Evolutionary conservation across 1,284 basidiomycete species (phyloP).

Genomic region (Cystobasidiaceae sp.): DNA sequence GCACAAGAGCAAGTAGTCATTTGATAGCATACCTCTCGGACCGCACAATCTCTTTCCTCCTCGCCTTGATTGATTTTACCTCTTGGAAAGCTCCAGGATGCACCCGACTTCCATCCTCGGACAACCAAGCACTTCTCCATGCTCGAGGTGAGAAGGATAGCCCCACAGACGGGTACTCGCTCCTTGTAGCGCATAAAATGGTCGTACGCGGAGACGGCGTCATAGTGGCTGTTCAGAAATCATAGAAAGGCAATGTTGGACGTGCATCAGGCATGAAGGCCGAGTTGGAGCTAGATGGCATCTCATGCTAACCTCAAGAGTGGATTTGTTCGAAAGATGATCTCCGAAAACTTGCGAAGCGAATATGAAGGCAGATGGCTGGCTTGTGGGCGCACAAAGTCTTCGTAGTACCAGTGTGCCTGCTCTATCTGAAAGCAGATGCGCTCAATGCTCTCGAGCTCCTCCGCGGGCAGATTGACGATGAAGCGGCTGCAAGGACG

Average conservation of each 20-base stretch:
- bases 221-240: slow-evolving; percentile 52
- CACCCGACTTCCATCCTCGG: slow-evolving; percentile 93
- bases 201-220: slow-evolving; percentile 72
- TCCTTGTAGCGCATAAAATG: slow-evolving; percentile 94
- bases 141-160: slow-evolving; percentile 83
- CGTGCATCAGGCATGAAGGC: neutral
- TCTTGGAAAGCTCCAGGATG: slow-evolving; percentile 97
- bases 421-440: slow-evolving; percentile 99
- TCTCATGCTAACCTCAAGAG: slow-evolving; percentile 52
- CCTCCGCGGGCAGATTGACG: slow-evolving; percentile 89
- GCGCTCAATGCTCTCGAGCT: slow-evolving; percentile 82
- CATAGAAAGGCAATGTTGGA: neutral
- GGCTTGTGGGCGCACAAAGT: slow-evolving; percentile 83
- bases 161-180: slow-evolving; percentile 96
- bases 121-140: slow-evolving; percentile 96
- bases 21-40: slow-evolving; percentile 68
- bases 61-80: slow-evolving; percentile 98
- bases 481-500: slow-evolving; percentile 69
- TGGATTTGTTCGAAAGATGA: slow-evolving; percentile 78
- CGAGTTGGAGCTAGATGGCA: neutral
- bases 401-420: slow-evolving; percentile 99
- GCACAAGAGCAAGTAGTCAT: neutral
- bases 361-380: slow-evolving; percentile 71
- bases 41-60: slow-evolving; percentile 72
- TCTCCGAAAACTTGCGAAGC: slow-evolving; percentile 90